These are phyloP conservation scores for Stemphylium vesicarium DNA, from an alignment of 2,329 filamentous ascomycete species.

Conservation along the genomic window DNA sequence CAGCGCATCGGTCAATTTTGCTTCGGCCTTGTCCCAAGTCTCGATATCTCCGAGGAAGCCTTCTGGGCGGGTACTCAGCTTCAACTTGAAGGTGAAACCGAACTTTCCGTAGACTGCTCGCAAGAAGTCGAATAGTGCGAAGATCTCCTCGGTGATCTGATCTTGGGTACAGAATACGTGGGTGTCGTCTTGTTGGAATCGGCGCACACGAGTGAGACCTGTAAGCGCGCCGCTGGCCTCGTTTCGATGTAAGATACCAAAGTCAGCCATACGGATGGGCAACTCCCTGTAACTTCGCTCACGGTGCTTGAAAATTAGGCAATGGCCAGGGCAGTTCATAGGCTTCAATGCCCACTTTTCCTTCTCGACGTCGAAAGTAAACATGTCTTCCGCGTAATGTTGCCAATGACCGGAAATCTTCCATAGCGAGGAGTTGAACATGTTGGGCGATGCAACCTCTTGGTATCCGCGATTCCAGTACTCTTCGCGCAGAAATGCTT, in stretches of 20 bases:
- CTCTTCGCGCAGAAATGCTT: constrained; percentile 80
- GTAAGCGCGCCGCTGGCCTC: constrained; percentile 91
- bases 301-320: constrained; percentile 82
- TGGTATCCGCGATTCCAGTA: constrained; percentile 94
- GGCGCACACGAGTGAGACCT: constrained; percentile 87
- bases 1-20: constrained; percentile 77
- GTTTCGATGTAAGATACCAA: constrained; percentile 93
- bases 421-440: constrained; percentile 94
- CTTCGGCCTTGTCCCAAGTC: constrained; percentile 89
- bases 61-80: constrained; percentile 88
- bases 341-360: constrained; percentile 86
- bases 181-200: constrained; percentile 95
- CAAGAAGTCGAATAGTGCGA: constrained; percentile 86
- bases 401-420: constrained; percentile 95
- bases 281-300: constrained; percentile 88
- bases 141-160: constrained; percentile 78
- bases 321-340: constrained; percentile 98
- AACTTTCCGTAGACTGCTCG: constrained; percentile 79
- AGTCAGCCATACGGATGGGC: constrained; percentile 91
- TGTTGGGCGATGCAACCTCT: constrained; percentile 94
- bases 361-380: constrained; percentile 83
- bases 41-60: constrained; percentile 86
- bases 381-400: constrained; percentile 94
- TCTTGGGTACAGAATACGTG: constrained; percentile 93
- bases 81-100: constrained; percentile 90